Conservation (phyloP, 2,329 filamentous ascomycete species). For the Ophiocordyceps australis region DNA sequence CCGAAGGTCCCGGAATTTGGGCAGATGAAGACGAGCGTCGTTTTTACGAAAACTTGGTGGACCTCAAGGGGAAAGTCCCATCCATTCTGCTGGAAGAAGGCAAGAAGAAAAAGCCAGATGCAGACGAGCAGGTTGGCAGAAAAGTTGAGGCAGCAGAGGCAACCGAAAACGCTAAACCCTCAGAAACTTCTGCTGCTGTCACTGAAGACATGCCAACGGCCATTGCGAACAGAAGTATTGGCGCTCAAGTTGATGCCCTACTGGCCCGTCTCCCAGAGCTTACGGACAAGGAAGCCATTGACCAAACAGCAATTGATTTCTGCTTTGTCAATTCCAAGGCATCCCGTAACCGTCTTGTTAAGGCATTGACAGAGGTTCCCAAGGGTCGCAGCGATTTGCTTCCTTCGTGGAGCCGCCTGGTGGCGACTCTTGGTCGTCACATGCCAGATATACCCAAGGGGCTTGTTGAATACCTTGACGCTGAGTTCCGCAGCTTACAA, state of each 20-base stretch:
- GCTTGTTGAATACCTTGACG: constrained; percentile 79
- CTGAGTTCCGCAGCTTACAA: constrained; percentile 91
- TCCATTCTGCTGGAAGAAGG: constrained; percentile 82
- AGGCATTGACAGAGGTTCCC: constrained; percentile 83
- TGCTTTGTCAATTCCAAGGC: constrained; percentile 98
- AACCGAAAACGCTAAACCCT: constrained; percentile 28
- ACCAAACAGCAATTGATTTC: constrained; percentile 88
- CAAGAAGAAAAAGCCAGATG: constrained; percentile 81
- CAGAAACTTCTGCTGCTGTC: too few species aligned
- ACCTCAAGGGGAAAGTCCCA: constrained; percentile 89
- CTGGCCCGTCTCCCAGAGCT: constrained; percentile 78
- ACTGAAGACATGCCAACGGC: constrained; percentile 76
- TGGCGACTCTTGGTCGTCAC: constrained; percentile 85
- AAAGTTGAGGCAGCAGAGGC: constrained; percentile 40
- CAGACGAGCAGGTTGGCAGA: constrained; percentile 68
- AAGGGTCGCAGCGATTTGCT: constrained; percentile 86
- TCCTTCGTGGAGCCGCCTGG: constrained; percentile 78
- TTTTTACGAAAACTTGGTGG: constrained; percentile 94
- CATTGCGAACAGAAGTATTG: constrained; percentile 94
- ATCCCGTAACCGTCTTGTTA: constrained; percentile 83
- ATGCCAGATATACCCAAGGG: constrained; percentile 89
- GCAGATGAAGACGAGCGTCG: constrained; percentile 95
- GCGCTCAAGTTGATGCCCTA: constrained; percentile 86
- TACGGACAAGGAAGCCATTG: constrained; percentile 78
- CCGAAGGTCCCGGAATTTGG: constrained; percentile 89